phyloP scores from a whole-genome alignment of 768 basidiomycete species.

The Roridomyces roridus region DNA sequence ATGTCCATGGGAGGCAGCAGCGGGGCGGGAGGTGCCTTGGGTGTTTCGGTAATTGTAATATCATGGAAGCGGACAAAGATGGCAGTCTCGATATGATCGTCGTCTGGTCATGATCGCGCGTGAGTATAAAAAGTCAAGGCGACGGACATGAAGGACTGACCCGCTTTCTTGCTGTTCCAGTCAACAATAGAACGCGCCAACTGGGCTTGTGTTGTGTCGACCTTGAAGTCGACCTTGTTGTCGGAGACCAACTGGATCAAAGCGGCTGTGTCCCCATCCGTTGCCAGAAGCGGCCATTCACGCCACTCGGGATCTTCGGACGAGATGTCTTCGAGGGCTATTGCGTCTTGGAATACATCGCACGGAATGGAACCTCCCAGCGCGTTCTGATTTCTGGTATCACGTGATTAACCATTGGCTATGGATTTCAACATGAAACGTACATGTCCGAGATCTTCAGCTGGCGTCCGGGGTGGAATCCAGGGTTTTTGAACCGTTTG shows the following conservation, averaged over 20 bases:
- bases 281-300: constrained; percentile 81
- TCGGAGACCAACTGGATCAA: constrained; percentile 85
- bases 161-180: constrained; percentile 91
- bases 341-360: constrained; percentile 77
- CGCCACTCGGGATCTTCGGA: constrained; percentile 60
- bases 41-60: constrained; percentile 20
- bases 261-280: constrained; percentile 82
- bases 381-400: constrained; percentile 66
- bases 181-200: constrained; percentile 63
- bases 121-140: background rate
- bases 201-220: constrained; percentile 70
- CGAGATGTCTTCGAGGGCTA: constrained; percentile 63
- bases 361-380: constrained; percentile 66
- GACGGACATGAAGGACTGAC: constrained; percentile 42
- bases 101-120: constrained; percentile 55
- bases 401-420: background rate
- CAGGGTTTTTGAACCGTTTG: constrained; percentile 65
- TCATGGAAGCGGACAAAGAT: constrained; percentile 54
- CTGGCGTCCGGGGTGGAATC: constrained; percentile 71
- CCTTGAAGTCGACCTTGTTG: constrained; percentile 72
- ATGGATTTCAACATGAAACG: constrained; percentile 17
- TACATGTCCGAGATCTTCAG: constrained; percentile 80
- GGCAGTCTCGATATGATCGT: constrained; percentile 81
- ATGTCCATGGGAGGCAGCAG: constrained; percentile 17
- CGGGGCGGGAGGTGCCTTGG: constrained; percentile 25